Evolutionary conservation across 106 monocot genomes (phyloP), one percentile per base, ranked within the genome.

Genomic region (Dactylorhiza incarnata): DNA sequence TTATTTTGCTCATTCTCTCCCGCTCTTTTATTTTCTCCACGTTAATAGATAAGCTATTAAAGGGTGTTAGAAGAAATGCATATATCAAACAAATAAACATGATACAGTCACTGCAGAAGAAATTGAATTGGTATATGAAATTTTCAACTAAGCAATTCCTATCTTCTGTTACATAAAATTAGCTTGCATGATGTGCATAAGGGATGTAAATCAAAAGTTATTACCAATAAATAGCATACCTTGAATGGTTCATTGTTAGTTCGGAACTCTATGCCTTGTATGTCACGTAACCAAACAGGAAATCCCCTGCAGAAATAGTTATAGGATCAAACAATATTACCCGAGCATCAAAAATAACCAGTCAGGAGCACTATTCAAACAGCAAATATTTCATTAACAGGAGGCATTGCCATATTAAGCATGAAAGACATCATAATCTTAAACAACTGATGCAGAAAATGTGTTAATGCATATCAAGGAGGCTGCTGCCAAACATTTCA

Each of bases 261-360:
- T 66, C 92, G 92, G 62, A 95, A 95, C 72, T 90, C 84, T 75
- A 95, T 90, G 12, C 88, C 92, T 55, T 88, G 83, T 58, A 92
- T 83, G 80, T 95, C 95, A 74, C 95, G 89, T 74, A 95, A 87
- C 95, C 95, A 95, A 82, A 90, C 90, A 50, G 92, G 95, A 37
- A 95, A 88, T 19, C 95, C 95, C 83, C 95, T 95, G 20, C 10
- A 68, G n/a, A 78, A 48, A 68, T 22, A 48, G 48, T 47, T 22
- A 82, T 63, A 9, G 23, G 23, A 65, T 65, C 12, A 43, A 77
- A 65, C 4, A 45, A 72, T 15, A 72, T 48, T 59, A 59, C n/a
- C 6, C n/a, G 2, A 20, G 44, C 19, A 11, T 24, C 19, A 22
- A n/a, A 48, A 10, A 49, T 23, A 49, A 12, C 49, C 48, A 49